These are phyloP conservation scores for Lactuca sativa DNA, from an alignment of 129 eudicot species.

Conservation along the genomic window DNA sequence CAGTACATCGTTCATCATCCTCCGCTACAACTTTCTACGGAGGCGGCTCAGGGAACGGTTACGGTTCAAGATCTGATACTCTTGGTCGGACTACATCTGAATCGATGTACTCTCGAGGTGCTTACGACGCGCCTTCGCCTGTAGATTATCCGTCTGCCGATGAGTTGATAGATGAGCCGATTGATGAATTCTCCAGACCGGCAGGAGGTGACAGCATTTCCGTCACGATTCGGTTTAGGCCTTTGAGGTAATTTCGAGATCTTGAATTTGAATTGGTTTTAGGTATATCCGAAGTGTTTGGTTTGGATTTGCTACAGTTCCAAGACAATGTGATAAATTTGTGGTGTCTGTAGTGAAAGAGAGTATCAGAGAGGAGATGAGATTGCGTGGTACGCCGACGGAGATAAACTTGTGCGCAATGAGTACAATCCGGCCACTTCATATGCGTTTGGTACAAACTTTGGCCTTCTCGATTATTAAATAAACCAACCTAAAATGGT, in stretches of 20 bases:
- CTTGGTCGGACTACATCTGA: slow-evolving; percentile 47
- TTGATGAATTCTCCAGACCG: slow-evolving; percentile 55
- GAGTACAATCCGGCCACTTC: slow-evolving; percentile 88
- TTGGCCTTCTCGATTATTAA: neutral
- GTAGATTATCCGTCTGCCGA: slow-evolving; percentile 63
- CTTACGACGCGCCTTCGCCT: slow-evolving; percentile 53
- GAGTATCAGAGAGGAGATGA: slow-evolving; percentile 92
- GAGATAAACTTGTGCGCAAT: slow-evolving; percentile 77
- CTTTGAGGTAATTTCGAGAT: slow-evolving; percentile 68
- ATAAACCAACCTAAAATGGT: slow-evolving; percentile 7
- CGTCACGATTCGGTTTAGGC: slow-evolving; percentile 95
- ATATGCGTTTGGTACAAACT: slow-evolving; percentile 77
- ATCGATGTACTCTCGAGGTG: slow-evolving; percentile 43
- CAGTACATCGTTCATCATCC: slow-evolving; percentile 57
- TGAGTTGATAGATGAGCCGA: slow-evolving; percentile 60
- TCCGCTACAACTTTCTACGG: slow-evolving; percentile 48
- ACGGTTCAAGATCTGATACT: slow-evolving; percentile 64
- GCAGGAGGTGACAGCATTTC: slow-evolving; percentile 80
- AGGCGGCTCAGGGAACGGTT: slow-evolving; percentile 51
- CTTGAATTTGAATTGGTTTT: slow-evolving; percentile 15
- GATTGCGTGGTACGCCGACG: slow-evolving; percentile 90
- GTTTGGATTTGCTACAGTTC: slow-evolving; percentile 17
- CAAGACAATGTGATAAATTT: slow-evolving; percentile 36
- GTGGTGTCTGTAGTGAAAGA: slow-evolving; percentile 60
- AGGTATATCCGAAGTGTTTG: neutral